Percentiles rank a stretch among this genome's conserved stretches.
Conservation (phyloP, 345 rosid species). For the Brassica cretica region DNA sequence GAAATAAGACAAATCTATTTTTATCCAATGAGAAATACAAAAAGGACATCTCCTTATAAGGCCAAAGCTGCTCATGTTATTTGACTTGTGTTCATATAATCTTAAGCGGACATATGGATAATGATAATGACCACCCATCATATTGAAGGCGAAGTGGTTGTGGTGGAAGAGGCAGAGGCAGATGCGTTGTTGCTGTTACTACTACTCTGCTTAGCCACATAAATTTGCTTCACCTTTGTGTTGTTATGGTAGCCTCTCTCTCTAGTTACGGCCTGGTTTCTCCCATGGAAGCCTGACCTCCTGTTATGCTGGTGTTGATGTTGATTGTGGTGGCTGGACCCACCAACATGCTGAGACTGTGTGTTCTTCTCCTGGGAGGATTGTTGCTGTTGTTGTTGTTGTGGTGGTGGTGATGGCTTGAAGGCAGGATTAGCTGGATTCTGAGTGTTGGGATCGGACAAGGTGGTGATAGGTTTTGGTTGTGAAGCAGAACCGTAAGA, state of each 20-base stretch:
- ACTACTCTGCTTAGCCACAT: slow-evolving; percentile 85
- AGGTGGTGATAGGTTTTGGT: slow-evolving; percentile 34
- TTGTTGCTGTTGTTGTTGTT: slow-evolving; percentile 23
- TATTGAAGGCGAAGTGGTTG: slow-evolving; percentile 21
- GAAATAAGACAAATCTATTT: slow-evolving; percentile 22
- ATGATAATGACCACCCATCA: slow-evolving; percentile 11
- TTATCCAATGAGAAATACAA: slow-evolving; percentile 17
- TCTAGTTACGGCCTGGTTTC: slow-evolving; percentile 58
- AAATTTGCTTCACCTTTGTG: slow-evolving; percentile 81
- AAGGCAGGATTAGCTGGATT: slow-evolving; percentile 39
- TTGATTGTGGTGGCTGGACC: slow-evolving; percentile 45
- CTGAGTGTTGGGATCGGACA: slow-evolving; percentile 42
- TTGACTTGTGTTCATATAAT: slow-evolving; percentile 11
- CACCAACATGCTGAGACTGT: slow-evolving; percentile 49
- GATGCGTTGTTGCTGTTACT: slow-evolving; percentile 44
- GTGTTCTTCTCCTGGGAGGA: slow-evolving; percentile 55
- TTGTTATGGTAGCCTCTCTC: slow-evolving; percentile 61
- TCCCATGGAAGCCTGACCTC: slow-evolving; percentile 69
- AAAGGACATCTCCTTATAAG: slow-evolving; percentile 14
- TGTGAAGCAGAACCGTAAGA: slow-evolving; percentile 40
- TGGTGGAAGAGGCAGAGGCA: slow-evolving; percentile 28
- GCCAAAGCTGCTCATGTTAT: slow-evolving; percentile 34
- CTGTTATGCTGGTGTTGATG: slow-evolving; percentile 42
- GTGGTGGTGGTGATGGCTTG: slow-evolving; percentile 20
- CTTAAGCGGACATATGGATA: slow-evolving; percentile 34